phyloP scores from a whole-genome alignment of 768 basidiomycete genomes.

The Asterophora parasitica region DNA sequence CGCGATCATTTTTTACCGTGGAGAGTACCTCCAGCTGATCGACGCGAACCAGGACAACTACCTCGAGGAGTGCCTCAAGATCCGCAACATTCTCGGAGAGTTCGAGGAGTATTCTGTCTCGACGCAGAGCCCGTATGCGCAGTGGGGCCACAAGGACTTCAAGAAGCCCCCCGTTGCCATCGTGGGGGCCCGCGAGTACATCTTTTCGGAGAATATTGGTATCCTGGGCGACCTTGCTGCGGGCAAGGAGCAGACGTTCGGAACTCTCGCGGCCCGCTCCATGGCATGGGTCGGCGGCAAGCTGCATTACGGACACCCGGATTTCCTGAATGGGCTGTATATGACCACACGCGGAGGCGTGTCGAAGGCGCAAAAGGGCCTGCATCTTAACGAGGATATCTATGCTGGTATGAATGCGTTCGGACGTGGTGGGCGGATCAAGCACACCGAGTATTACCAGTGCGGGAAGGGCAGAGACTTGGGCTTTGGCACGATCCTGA shows the following conservation, averaged over 20 bases:
- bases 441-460: slow-evolving; percentile 99
- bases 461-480: slow-evolving; percentile 98
- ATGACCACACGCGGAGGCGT: slow-evolving; percentile 99
- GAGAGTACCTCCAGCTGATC: slow-evolving; percentile 98
- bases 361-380: slow-evolving; percentile 97
- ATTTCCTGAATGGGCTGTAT: slow-evolving; percentile 96
- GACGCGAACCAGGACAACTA: slow-evolving; percentile 99
- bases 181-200: slow-evolving; percentile 98
- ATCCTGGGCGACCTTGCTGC: slow-evolving; percentile 97
- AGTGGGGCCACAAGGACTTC: slow-evolving; percentile 87
- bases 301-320: slow-evolving; percentile 97
- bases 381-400: slow-evolving; percentile 99
- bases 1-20: slow-evolving; percentile 98
- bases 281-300: slow-evolving; percentile 98
- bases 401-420: slow-evolving; percentile 99
- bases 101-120: slow-evolving; percentile 92
- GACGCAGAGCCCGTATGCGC: slow-evolving; percentile 86
- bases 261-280: slow-evolving; percentile 92
- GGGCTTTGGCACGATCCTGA: slow-evolving; percentile 97
- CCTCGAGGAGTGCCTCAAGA: slow-evolving; percentile 98
- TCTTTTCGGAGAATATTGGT: slow-evolving; percentile 99
- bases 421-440: slow-evolving; percentile 94
- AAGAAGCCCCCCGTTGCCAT: slow-evolving; percentile 89
- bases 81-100: slow-evolving; percentile 95
- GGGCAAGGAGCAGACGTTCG: slow-evolving; percentile 99